A percentile compares a stretch with the other conserved stretches of the same genome.
phyloP scores from a whole-genome alignment of 345 rosid genomes.

The Excoecaria agallocha region DNA sequence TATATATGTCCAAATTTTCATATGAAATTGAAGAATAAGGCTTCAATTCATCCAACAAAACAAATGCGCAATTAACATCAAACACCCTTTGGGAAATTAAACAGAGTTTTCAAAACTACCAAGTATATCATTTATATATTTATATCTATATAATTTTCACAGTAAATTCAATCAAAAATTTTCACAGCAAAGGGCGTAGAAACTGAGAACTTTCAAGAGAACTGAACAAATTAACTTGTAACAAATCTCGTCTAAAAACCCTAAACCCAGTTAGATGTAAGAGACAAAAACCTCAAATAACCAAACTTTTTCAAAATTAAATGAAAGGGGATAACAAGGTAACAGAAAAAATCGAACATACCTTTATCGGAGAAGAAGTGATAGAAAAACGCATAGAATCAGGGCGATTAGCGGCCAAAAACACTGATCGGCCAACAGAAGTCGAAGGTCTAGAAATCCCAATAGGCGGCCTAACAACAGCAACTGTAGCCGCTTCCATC shows the following conservation, averaged over 20 bases:
- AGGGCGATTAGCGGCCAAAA: slow-evolving; percentile 34
- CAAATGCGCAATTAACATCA: neutral
- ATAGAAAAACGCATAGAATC: slow-evolving; percentile 36
- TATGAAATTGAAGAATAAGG: slow-evolving; percentile 26
- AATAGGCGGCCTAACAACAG: slow-evolving; percentile 4
- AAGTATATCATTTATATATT: neutral
- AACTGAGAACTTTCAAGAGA: neutral
- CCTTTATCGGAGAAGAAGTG: slow-evolving; percentile 30
- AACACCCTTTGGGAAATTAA: neutral
- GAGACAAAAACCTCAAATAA: neutral
- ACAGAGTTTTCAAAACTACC: neutral
- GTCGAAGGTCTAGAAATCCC: slow-evolving; percentile 24
- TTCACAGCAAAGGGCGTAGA: too few relatives aligned
- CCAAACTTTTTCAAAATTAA: neutral
- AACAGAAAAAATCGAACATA: neutral
- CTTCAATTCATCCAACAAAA: slow-evolving; percentile 31
- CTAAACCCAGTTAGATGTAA: neutral
- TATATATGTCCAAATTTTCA: slow-evolving; percentile 18
- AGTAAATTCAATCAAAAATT: too few relatives aligned
- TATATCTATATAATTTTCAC: too few relatives aligned
- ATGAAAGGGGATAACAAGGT: too few relatives aligned
- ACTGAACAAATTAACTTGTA: neutral
- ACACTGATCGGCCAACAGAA: slow-evolving; percentile 38
- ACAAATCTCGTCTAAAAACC: neutral
- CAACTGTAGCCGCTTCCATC: slow-evolving; percentile 7